Base-by-base conservation (phyloP, 768 basidiomycete species). In the Mycena rebaudengoi region DNA sequence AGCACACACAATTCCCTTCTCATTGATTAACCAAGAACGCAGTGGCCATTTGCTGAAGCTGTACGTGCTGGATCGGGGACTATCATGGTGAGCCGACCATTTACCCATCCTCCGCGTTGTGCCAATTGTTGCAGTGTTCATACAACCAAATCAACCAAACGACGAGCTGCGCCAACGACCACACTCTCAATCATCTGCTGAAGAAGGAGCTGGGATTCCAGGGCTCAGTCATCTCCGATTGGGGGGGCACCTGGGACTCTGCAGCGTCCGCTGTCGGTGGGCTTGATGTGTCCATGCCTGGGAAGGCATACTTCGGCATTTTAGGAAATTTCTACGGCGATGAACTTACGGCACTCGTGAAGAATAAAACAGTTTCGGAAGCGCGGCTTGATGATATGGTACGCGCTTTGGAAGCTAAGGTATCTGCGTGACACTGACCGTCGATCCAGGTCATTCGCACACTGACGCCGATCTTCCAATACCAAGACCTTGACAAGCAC, bases 21-120 rank as follows among this genome's bases (percentile, higher is more conserved):
- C 5, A 21, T 28, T 32, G 16, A 20, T 45, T 13, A 14, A 32
- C 18, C 2, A 39, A 20, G 2, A 40, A 12, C n/a, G 41, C 16
- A 60, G 59, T 54, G 52, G 52, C 52, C 52, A 35, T 62, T 62
- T 21, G 60, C 60, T 20, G 60, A 62, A 21, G 60, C 60, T 7
- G 45, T 62, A 21, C 30, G 52, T 11, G 60, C 60, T 18, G 60
- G 60, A 1, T 26, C 52, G 7, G 60, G 60, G 7, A 8, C 59
- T 5, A 16, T 60, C n/a, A 60, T 60, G 59, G 41, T 39, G 13
- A 44, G 59, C 51, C n/a, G n/a, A n/a, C n/a, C n/a, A n/a, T n/a
- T n/a, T n/a, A n/a, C n/a, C n/a, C n/a, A n/a, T n/a, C n/a, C n/a
- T n/a, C n/a, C n/a, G n/a, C n/a, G n/a, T n/a, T 20, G 12, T 23